Evolutionary conservation across 768 basidiomycete genomes (phyloP).

Genomic region (Auricularia auricula-judae): DNA sequence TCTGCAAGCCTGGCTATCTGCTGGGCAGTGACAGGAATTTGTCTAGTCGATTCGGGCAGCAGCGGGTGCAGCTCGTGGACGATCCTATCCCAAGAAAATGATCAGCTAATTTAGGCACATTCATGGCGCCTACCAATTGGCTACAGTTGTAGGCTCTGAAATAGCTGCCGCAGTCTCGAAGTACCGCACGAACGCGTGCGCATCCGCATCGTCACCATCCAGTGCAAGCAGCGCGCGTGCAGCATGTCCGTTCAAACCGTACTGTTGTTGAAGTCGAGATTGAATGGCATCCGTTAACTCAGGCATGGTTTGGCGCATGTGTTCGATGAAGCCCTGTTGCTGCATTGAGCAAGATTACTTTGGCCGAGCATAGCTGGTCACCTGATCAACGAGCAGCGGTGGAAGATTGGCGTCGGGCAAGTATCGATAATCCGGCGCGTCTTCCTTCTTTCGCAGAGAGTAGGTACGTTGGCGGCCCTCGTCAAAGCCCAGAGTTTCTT

Average conservation of each 20-base stretch:
- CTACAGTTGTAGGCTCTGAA: conserved; percentile 56
- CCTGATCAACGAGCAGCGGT: conserved; percentile 47
- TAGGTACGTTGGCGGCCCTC: conserved; percentile 74
- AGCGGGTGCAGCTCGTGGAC: conserved; percentile 80
- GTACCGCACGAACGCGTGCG: conserved; percentile 52
- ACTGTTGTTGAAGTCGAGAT: conserved; percentile 35
- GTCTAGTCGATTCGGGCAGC: conserved; percentile 45
- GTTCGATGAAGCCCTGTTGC: conserved; percentile 50
- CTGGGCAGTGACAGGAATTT: conserved; percentile 46
- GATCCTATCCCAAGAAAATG: conserved; percentile 43
- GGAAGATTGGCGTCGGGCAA: conserved; percentile 97
- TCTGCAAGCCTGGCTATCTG: conserved; percentile 74
- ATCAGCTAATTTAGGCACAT: not conserved
- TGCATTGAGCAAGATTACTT: not conserved
- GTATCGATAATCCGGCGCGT: conserved; percentile 91
- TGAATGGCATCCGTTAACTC: conserved; percentile 63
- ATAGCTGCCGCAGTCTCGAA: conserved; percentile 60
- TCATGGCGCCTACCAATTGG: conserved; percentile 58
- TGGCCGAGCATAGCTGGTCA: conserved; percentile 14
- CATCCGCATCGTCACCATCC: conserved; percentile 44
- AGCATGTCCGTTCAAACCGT: conserved; percentile 51
- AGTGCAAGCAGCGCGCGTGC: conserved; percentile 66
- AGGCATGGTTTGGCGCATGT: conserved; percentile 47
- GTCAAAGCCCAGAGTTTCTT: conserved; percentile 89
- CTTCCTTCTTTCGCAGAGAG: conserved; percentile 78